phyloP scores from a whole-genome alignment of 2,329 filamentous ascomycete genomes.

The Diplodia intermedia region DNA sequence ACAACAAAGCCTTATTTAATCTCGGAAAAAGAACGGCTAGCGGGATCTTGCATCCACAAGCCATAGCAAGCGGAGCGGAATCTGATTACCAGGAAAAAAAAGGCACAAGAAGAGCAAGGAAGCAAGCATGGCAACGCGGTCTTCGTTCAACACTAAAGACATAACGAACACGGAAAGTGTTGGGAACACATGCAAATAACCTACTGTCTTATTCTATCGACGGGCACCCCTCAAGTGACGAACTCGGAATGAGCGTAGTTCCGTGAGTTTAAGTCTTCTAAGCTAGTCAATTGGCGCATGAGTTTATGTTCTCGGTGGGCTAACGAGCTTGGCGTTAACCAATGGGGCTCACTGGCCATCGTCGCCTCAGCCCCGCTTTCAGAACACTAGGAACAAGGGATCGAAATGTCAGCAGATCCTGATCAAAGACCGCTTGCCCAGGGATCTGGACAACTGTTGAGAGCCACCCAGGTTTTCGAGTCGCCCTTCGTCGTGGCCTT shows the following conservation, averaged over 20 bases:
- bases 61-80: neutral
- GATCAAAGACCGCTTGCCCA: too few relatives aligned
- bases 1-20: too few relatives aligned
- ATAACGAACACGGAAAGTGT: neutral
- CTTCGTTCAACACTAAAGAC: neutral
- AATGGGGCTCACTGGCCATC: neutral
- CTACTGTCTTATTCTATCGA: neutral
- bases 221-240: neutral
- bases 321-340: neutral
- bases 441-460: too few relatives aligned
- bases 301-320: neutral
- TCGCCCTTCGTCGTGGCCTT: too few relatives aligned
- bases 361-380: neutral
- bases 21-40: too few relatives aligned
- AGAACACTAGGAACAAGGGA: too few relatives aligned
- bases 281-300: neutral
- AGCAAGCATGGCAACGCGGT: neutral
- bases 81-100: too few relatives aligned
- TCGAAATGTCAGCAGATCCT: neutral
- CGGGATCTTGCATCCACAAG: too few relatives aligned
- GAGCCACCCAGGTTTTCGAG: too few relatives aligned
- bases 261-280: too few relatives aligned
- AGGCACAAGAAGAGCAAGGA: neutral
- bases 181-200: neutral
- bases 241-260: too few relatives aligned